Base-by-base conservation (phyloP, 306 rosid species). In the Potentilla sterilis region DNA sequence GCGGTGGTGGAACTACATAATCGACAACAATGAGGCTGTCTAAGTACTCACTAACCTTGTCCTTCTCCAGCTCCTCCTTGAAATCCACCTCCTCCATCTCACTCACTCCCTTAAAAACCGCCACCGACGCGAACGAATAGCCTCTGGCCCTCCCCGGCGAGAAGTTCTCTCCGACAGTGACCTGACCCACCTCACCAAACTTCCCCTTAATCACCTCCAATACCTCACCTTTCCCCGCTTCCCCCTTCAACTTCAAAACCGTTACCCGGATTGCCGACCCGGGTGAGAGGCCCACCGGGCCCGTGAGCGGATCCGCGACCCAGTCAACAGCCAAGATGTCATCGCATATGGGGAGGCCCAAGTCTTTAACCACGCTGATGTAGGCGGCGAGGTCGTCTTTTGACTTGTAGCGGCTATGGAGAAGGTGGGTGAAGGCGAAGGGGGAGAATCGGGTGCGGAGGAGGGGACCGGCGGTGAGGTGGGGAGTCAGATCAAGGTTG, bases 261-360 rank as follows among this genome's bases (percentile, higher is more conserved):
- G 84, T 87, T 15, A 86, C 70, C 1, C 92, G 75, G 28, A 87
- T 10, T 0, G 95, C 93, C 0, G 97, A 90, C 0, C 90, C 96
- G 14, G 80, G 82, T 0, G 83, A 43, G 0, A 78, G 80, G 46
- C 34, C 77, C 3, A 80, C n/a, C 0, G 67, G 72, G 12, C 70
- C 84, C 9, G 14, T 42, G 7, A 84, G 69, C 35, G 66, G 83
- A 1, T 79, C 82, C 48, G 90, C 81, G 37, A 92, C 48, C 97
- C 97, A 95, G 81, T 95, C 97, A 64, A 90, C 93, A 80, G 93
- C 97, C 96, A 95, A 87, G 85, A 95, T 54, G 70, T 92, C 97
- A 0, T 92, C 96, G 59, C 87, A 47, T 75, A 90, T 80, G 6
- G 97, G 97, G 65, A 87, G 91, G 48, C 88, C 93, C 2, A 78